Evolutionary conservation across 257 asterid genomes (phyloP), one percentile per base, ranked within the genome.

Genomic region (Gentiana straminea): DNA sequence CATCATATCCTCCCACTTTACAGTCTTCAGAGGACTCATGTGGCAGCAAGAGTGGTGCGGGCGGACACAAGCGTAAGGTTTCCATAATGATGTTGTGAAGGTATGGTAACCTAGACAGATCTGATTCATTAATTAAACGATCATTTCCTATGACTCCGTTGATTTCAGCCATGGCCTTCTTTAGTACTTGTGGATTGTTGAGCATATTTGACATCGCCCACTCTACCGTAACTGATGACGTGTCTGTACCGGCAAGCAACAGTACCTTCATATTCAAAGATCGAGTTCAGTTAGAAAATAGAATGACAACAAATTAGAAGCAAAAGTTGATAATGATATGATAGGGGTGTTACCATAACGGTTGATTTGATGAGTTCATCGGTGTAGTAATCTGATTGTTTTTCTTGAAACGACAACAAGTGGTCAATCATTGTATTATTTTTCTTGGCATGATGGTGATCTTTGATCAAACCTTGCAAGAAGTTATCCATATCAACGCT

Each of bases 381-480:
- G 4, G 54, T 44, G 47, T 53, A 62, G 35, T 34, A 62, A 34
- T 33, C 60, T 1, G 52, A 53, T 4, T 62, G 54, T 10, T 35
- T 38, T 34, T 62, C 43, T 54, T 62, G 67, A 59, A 62, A 3
- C 3, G 33, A 49, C n/a, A 53, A 51, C 49, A 53, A n/a, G 7
- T 54, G 84, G 73, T 68, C 76, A 0, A 82, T 81, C 84, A 82
- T 77, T 1, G 82, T 70, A 33, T 67, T 69, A 7, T 55, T 52
- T 35, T 35, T 41, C 52, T 55, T 64, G 7, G 39, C 61, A 0
- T 9, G 37, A 0, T 75, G 64, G 7, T 65, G 78, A 44, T 77
- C 93, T 32, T 80, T 84, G 38, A 86, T 57, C 59, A 80, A 38
- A 2, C 69, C 73, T 49, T 86, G 85, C 63, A 86, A 57, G 57